Percentiles rank a stretch among this genome's conserved stretches.
Conservation (phyloP, 129 eudicot species). For the Mikania micrantha region DNA sequence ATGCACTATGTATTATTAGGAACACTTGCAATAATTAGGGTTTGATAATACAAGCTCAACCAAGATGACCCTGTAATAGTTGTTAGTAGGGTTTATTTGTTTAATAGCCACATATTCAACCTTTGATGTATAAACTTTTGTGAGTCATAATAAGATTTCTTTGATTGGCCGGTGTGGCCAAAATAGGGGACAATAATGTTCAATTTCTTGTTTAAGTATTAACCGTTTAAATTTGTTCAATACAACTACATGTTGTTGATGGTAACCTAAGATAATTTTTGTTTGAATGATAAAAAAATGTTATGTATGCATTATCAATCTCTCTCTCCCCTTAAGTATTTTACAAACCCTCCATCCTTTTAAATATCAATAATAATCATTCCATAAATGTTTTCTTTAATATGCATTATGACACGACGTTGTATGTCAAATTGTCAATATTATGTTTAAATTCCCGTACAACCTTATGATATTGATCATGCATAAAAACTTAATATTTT, state of each 20-base stretch:
- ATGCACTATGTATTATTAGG: too few species aligned
- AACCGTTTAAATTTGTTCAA: background rate
- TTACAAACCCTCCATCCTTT: too few species aligned
- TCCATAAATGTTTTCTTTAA: too few species aligned
- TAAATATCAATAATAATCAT: too few species aligned
- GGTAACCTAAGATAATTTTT: background rate
- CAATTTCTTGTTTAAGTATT: background rate
- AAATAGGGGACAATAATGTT: background rate
- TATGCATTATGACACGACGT: background rate
- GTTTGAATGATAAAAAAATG: background rate
- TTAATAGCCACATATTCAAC: too few species aligned
- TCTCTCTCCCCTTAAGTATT: too few species aligned
- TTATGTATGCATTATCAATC: too few species aligned
- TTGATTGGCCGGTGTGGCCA: background rate
- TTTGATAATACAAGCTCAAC: background rate
- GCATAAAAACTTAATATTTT: background rate
- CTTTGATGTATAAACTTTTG: too few species aligned
- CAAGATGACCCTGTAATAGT: background rate
- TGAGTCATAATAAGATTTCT: background rate
- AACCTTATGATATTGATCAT: too few species aligned
- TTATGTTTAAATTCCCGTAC: background rate
- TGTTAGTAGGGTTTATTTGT: constrained; percentile 9
- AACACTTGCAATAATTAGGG: background rate
- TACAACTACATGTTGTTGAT: background rate
- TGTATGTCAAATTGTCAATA: background rate